Evolutionary conservation across 352 stramenopile species (phyloP).

Genomic region (Phytophthora pinifolia): DNA sequence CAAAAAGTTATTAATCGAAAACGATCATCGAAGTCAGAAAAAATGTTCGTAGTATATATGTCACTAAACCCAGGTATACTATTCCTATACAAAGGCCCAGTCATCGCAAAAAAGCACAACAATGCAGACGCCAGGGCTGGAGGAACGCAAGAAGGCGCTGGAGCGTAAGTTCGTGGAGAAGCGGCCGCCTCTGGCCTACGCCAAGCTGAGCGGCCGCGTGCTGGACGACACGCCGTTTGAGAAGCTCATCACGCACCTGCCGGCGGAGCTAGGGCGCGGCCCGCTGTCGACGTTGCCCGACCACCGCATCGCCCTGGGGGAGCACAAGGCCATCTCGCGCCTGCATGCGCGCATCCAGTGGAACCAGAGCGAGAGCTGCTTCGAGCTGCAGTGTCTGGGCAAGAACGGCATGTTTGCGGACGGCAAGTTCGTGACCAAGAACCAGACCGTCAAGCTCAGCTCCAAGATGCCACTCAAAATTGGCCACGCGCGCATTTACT

Average conservation of each 20-base stretch:
- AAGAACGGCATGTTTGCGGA: conserved; percentile 83
- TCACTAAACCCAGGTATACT: background rate
- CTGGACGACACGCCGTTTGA: conserved; percentile 68
- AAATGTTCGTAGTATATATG: background rate
- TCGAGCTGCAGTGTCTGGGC: conserved; percentile 75
- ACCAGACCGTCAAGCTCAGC: conserved; percentile 63
- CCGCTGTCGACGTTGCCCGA: conserved; percentile 37
- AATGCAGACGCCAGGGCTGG: conserved; percentile 26
- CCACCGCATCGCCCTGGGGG: conserved; percentile 62
- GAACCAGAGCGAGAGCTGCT: conserved; percentile 71
- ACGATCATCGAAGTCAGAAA: no score
- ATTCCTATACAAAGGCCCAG: background rate
- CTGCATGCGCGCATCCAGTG: conserved; percentile 79
- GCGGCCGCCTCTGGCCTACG: conserved; percentile 77
- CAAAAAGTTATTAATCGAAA: no score
- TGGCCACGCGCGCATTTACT: conserved; percentile 72
- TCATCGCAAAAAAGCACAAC: background rate
- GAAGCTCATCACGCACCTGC: conserved; percentile 76
- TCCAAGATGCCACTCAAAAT: conserved; percentile 84
- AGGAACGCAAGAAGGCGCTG: conserved; percentile 77
- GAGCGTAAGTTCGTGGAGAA: conserved; percentile 80
- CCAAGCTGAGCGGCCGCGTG: conserved; percentile 67
- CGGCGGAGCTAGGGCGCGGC: conserved; percentile 69
- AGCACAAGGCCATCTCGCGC: conserved; percentile 80
- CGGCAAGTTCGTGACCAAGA: conserved; percentile 71